These are phyloP conservation scores for Sporothrix pallida DNA, from an alignment of 2,329 filamentous ascomycete genomes.

Conservation along the genomic window DNA sequence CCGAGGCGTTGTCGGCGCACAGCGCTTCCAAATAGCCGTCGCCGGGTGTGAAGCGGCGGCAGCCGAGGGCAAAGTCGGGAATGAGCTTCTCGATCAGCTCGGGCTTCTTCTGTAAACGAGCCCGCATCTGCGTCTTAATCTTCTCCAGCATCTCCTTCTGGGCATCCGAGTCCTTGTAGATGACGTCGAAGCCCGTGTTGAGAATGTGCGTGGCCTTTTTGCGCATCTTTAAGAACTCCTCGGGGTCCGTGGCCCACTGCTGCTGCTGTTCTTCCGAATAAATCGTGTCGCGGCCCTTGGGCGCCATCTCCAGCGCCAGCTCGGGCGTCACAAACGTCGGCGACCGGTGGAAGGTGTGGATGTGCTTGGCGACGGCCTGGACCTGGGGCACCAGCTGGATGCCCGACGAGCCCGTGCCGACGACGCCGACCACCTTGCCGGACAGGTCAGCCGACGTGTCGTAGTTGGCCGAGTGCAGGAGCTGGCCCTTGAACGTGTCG, in stretches of 20 bases:
- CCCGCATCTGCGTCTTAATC: constrained; percentile 34
- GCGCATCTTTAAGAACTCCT: background rate
- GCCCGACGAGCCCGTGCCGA: constrained; percentile 44
- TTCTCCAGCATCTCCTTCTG: background rate
- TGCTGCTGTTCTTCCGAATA: constrained; percentile 26
- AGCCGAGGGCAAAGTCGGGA: constrained; percentile 52
- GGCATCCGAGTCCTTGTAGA: background rate
- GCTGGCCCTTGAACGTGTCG: constrained; percentile 42
- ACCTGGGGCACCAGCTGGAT: constrained; percentile 43
- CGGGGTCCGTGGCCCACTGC: constrained; percentile 24
- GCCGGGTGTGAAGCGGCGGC: constrained; percentile 51
- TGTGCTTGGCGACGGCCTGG: constrained; percentile 31
- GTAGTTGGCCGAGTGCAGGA: constrained; percentile 44
- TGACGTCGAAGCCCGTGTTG: constrained; percentile 26
- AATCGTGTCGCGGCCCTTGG: constrained; percentile 7
- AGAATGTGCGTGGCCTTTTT: constrained; percentile 19
- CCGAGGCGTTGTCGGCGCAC: constrained; percentile 51
- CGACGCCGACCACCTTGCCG: constrained; percentile 42
- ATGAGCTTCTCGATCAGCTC: constrained; percentile 52
- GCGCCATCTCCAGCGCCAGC: background rate
- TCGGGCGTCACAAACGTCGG: constrained; percentile 28
- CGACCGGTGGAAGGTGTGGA: background rate
- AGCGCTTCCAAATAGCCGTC: constrained; percentile 51
- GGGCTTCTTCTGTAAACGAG: constrained; percentile 43
- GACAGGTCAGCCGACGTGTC: constrained; percentile 37